phyloP scores from a whole-genome alignment of 352 stramenopile genomes.

The Ophiocytium majus region DNA sequence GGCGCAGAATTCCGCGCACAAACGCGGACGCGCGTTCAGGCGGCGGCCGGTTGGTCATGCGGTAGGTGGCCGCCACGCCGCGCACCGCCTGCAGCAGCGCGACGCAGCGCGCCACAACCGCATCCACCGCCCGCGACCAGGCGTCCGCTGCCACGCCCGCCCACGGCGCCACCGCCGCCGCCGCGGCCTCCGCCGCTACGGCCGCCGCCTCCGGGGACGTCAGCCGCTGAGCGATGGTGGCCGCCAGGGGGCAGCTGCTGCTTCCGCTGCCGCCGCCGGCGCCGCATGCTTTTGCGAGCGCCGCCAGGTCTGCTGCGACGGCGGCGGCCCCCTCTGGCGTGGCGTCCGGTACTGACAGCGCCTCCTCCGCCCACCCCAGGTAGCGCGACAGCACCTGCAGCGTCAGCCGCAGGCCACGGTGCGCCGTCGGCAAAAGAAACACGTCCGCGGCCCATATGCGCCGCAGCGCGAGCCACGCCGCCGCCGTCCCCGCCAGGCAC shows the following conservation, averaged over 20 bases:
- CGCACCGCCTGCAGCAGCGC: constrained; percentile 45
- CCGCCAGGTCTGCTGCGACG: constrained; percentile 24
- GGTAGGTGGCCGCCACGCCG: constrained; percentile 57
- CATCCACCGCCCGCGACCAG: background rate
- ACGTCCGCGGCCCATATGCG: constrained; percentile 24
- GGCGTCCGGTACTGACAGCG: background rate
- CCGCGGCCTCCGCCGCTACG: constrained; percentile 13
- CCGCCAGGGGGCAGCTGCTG: background rate
- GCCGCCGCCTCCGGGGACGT: background rate
- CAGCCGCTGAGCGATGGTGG: background rate
- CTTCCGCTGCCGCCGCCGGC: background rate
- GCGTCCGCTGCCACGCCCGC: background rate
- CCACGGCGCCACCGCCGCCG: background rate
- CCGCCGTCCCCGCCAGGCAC: background rate
- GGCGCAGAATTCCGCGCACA: constrained; percentile 44
- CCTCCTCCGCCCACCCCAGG: constrained; percentile 25
- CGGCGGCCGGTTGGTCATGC: constrained; percentile 57
- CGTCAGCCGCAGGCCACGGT: constrained; percentile 39
- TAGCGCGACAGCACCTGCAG: constrained; percentile 41
- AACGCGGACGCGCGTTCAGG: constrained; percentile 51
- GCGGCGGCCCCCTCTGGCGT: constrained; percentile 31
- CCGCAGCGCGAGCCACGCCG: background rate
- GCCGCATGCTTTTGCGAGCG: background rate
- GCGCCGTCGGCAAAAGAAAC: constrained; percentile 35
- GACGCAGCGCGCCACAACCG: constrained; percentile 34